Percentiles rank a stretch among this genome's conserved stretches.
Evolutionary conservation across 148 eudicot species (phyloP).

Genomic region (Amaranthus palmeri): DNA sequence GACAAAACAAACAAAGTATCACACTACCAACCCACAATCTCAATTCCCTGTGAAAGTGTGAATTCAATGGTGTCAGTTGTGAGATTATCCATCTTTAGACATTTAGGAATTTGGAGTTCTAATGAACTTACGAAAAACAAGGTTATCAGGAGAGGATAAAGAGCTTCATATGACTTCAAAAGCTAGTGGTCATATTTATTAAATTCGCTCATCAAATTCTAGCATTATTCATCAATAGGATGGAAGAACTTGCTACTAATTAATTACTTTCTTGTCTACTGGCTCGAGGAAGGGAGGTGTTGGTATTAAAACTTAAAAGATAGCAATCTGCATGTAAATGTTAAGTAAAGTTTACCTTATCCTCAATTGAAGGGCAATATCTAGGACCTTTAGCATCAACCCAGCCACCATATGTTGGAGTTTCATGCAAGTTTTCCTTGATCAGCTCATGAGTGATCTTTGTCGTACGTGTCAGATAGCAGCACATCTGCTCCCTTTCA

Average conservation of each 20-base stretch:
- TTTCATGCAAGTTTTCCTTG: constrained; percentile 92
- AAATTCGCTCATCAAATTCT: background rate
- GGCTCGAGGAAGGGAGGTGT: background rate
- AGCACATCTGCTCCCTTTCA: constrained; percentile 92
- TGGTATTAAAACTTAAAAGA: background rate
- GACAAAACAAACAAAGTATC: background rate
- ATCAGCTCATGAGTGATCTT: constrained; percentile 79
- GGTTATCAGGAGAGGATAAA: background rate
- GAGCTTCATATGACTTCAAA: background rate
- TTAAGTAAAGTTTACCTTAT: constrained; percentile 51
- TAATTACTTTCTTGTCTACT: background rate
- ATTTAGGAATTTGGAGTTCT: background rate
- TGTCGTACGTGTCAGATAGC: constrained; percentile 97
- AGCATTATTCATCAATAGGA: too few species aligned
- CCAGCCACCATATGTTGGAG: constrained; percentile 99
- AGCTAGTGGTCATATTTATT: background rate
- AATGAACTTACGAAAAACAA: background rate
- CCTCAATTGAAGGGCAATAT: constrained; percentile 99
- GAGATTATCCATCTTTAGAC: background rate
- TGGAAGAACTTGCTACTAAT: background rate
- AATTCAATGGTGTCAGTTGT: background rate
- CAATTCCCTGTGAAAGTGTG: background rate
- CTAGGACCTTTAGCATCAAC: constrained; percentile 99
- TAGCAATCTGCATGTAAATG: background rate
- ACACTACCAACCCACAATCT: background rate